These are phyloP conservation scores for Tagetes patula DNA, from an alignment of 129 eudicot genomes.

Conservation along the genomic window DNA sequence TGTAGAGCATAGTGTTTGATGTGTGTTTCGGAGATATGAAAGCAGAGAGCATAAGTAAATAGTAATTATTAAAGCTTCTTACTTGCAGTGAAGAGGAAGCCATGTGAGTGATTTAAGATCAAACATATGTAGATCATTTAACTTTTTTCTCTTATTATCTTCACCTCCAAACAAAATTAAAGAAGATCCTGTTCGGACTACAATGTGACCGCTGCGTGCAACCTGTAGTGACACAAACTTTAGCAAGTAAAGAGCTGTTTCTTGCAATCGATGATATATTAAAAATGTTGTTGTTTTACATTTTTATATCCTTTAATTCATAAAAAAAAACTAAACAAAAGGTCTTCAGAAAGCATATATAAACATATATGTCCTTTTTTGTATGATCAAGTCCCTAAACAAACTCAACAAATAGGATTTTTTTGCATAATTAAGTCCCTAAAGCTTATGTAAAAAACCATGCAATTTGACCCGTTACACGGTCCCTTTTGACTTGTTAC, in stretches of 20 bases:
- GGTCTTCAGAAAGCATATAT: neutral
- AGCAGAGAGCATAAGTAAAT: too few relatives aligned
- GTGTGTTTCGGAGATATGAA: too few relatives aligned
- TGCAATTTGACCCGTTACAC: neutral
- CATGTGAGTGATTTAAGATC: slow-evolving; percentile 94
- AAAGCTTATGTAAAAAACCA: neutral
- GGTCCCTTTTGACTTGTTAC: neutral
- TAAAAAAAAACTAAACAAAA: neutral
- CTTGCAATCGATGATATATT: neutral
- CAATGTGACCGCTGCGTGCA: slow-evolving; percentile 91
- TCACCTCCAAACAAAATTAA: slow-evolving; percentile 91
- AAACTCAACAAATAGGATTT: neutral
- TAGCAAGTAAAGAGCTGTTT: neutral
- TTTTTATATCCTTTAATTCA: neutral
- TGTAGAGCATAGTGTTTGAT: too few relatives aligned
- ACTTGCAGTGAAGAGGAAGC: slow-evolving; percentile 99
- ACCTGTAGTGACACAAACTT: slow-evolving; percentile 39
- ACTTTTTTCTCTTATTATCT: slow-evolving; percentile 73
- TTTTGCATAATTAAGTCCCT: neutral
- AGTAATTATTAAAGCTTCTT: slow-evolving; percentile 28
- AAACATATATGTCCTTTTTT: neutral
- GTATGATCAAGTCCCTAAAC: neutral
- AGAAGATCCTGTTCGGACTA: slow-evolving; percentile 74
- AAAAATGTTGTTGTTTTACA: neutral
- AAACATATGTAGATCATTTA: slow-evolving; percentile 93